A percentile compares a stretch with the other conserved stretches of the same genome.
Evolutionary conservation across 495 filamentous ascomycete genomes (phyloP).

Genomic region (Xylaria curta): DNA sequence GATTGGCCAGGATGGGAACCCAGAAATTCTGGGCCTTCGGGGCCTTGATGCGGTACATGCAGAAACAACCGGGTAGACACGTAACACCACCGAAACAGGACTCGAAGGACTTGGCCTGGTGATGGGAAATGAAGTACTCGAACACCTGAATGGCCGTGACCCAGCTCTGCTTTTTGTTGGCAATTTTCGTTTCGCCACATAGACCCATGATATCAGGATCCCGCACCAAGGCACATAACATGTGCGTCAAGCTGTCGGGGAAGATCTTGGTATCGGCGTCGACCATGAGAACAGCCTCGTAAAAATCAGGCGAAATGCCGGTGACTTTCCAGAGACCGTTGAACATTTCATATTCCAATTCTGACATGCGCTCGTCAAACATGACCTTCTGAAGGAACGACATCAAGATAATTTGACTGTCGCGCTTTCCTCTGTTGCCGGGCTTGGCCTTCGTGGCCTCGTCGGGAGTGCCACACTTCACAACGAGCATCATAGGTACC

Average conservation of each 20-base stretch:
- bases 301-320: constrained; percentile 96
- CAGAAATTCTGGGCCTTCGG: constrained; percentile 99
- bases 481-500: constrained; percentile 98
- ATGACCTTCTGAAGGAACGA: constrained; percentile 99
- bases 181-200: constrained; percentile 99
- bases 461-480: constrained; percentile 93
- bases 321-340: constrained; percentile 99
- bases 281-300: constrained; percentile 97
- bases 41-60: constrained; percentile 99
- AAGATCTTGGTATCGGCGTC: constrained; percentile 99
- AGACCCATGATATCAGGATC: constrained; percentile 99
- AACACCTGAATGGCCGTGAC: constrained; percentile 99
- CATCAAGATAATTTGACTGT: constrained; percentile 99
- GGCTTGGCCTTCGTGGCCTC: constrained; percentile 83
- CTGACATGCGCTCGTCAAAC: constrained; percentile 99
- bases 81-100: constrained; percentile 99
- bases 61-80: constrained; percentile 98
- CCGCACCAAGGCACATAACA: constrained; percentile 99
- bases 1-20: constrained; percentile 98
- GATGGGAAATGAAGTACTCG: constrained; percentile 99
- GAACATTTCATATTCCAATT: constrained; percentile 99
- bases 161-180: constrained; percentile 94
- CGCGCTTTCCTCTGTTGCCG: constrained; percentile 96
- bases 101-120: constrained; percentile 95
- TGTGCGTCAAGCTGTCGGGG: constrained; percentile 96